A percentile compares a stretch with the other conserved stretches of the same genome.
Evolutionary conservation across 2,329 filamentous ascomycete genomes (phyloP).

Genomic region (Colletotrichum siamense): DNA sequence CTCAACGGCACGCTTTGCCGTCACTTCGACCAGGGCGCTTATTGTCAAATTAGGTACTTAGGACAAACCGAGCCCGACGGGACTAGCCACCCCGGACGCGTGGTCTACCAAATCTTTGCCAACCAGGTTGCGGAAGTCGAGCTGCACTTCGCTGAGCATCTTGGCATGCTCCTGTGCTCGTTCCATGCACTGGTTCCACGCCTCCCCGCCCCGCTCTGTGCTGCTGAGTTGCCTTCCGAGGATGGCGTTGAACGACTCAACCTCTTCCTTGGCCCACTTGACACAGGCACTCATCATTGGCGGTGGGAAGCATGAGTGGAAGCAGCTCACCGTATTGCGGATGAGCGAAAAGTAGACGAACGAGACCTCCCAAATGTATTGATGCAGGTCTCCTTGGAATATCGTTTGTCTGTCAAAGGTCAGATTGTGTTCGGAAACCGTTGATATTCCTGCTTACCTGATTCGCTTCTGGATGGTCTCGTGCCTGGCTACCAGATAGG

Average conservation of each 20-base stretch:
- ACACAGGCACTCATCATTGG: slow-evolving; percentile 93
- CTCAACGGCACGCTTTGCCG: neutral
- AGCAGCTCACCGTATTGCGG: slow-evolving; percentile 89
- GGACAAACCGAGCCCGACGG: slow-evolving; percentile 49
- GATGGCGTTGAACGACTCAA: slow-evolving; percentile 88
- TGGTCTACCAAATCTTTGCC: slow-evolving; percentile 57
- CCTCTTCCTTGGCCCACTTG: slow-evolving; percentile 96
- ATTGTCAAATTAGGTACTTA: slow-evolving; percentile 6
- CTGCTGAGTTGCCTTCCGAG: slow-evolving; percentile 86
- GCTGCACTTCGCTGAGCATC: slow-evolving; percentile 81
- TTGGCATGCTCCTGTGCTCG: slow-evolving; percentile 80
- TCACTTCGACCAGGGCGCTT: neutral
- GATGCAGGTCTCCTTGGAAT: slow-evolving; percentile 90
- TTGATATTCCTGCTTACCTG: slow-evolving; percentile 60
- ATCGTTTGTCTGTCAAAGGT: slow-evolving; percentile 75
- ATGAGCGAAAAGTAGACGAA: slow-evolving; percentile 96
- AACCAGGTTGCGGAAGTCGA: slow-evolving; percentile 88
- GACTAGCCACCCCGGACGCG: slow-evolving; percentile 27
- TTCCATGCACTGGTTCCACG: slow-evolving; percentile 85
- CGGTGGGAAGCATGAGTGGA: slow-evolving; percentile 85
- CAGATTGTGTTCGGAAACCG: neutral
- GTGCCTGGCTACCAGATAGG: slow-evolving; percentile 81
- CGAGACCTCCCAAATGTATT: slow-evolving; percentile 94
- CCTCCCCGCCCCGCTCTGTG: slow-evolving; percentile 75
- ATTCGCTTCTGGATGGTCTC: slow-evolving; percentile 81